Base-by-base conservation (phyloP, 2,329 filamentous ascomycete species). In the Fusarium sp. region DNA sequence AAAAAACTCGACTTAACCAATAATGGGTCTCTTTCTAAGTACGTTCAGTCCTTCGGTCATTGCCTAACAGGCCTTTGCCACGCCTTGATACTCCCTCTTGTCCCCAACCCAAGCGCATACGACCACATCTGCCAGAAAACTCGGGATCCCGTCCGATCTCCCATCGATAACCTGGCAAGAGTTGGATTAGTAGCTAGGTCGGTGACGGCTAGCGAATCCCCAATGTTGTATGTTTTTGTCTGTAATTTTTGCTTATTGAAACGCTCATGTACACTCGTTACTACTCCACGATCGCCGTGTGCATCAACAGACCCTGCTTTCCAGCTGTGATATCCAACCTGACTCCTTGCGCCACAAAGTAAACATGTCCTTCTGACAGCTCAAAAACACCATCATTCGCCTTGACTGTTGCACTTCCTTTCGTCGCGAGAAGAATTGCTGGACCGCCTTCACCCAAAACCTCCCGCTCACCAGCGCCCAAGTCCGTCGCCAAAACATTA, bases 381-480 rank as follows among this genome's bases (percentile, higher is more conserved):
- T 76, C 75, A 61, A 79, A 77, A 6, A 29, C 62, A 16, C 76
- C 69, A 6, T 61, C 65, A 5, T 74, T 77, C n/a, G 69, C 72
- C 29, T 72, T 65, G 1, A 80, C 29, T 18, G 16, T 73, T 4
- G 75, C 78, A 33, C 72, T 57, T 4, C 78, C 78, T 39, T 64
- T 69, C 3, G 78, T 75, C 6, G 73, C 76, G 8, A 80, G 64
- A 5, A 79, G 29, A 13, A 80, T 77, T n/a, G 68, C 60, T 8
- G 77, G 69, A 1, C 77, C 77, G 9, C 72, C 72, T 50, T 76
- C 76, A 18, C 67, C 64, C 48, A 78, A 58, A 22, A 68, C 85
- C 75, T 95, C 93, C 41, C 82, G 87, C 76, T 93, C 90, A 0
- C 88, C 89, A 0, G 82, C 81, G 4, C 79, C 81, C n/a, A 95